These are phyloP conservation scores for Galerina sulciceps DNA, from an alignment of 768 basidiomycete genomes.

Conservation along the genomic window DNA sequence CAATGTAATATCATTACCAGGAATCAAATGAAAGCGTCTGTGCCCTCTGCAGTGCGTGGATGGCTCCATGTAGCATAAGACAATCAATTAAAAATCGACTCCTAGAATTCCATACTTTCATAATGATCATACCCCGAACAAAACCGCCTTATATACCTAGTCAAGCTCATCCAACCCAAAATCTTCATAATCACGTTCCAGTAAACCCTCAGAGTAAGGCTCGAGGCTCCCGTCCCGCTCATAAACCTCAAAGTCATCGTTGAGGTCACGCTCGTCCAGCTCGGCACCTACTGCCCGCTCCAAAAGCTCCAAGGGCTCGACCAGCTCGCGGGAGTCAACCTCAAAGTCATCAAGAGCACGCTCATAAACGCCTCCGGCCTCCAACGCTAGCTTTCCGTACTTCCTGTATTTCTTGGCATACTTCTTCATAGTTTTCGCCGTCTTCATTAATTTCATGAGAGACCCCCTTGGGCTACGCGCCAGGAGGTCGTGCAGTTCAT, in stretches of 20 bases:
- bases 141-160: not conserved
- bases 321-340: not conserved
- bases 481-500: slow-evolving; percentile 6
- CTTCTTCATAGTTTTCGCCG: not conserved
- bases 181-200: not conserved
- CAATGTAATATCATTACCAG: no score
- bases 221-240: no score
- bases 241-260: not conserved
- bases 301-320: not conserved
- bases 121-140: no score
- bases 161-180: slow-evolving; percentile 2
- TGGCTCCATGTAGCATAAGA: no score
- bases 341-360: not conserved
- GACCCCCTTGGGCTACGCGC: not conserved
- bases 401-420: not conserved
- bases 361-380: not conserved
- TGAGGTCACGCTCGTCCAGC: not conserved
- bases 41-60: no score
- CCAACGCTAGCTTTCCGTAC: not conserved
- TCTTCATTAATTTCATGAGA: not conserved
- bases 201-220: not conserved
- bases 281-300: not conserved
- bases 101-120: no score
- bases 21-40: no score
- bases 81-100: no score